Percentiles rank a stretch among this genome's conserved stretches.
phyloP scores from a whole-genome alignment of 1,139 yeast genomes.

The Candida sanyaensis region DNA sequence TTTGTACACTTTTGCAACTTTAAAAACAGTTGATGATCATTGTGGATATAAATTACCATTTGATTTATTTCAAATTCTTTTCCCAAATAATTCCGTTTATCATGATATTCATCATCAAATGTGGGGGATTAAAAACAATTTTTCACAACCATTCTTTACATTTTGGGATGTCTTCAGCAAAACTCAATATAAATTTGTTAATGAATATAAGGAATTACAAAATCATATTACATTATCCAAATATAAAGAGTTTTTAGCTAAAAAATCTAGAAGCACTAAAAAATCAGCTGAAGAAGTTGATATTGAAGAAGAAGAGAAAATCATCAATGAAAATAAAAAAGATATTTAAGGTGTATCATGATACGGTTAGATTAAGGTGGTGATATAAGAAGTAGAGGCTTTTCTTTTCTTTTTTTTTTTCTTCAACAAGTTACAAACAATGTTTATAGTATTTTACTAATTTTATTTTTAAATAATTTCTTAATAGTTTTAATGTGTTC shows the following conservation, averaged over 20 bases:
- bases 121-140: conserved; percentile 92
- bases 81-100: conserved; percentile 93
- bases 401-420: too few species aligned
- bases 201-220: conserved; percentile 58
- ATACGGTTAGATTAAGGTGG: too few species aligned
- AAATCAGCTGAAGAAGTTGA: conserved; percentile 14
- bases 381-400: too few species aligned
- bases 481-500: background rate
- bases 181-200: conserved; percentile 72
- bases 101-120: conserved; percentile 97
- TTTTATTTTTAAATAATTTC: background rate
- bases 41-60: conserved; percentile 93
- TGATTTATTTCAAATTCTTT: conserved; percentile 84
- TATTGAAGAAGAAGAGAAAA: conserved; percentile 7
- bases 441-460: background rate
- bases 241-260: conserved; percentile 57
- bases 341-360: conserved; percentile 5
- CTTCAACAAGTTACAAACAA: too few species aligned
- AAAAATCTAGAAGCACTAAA: conserved; percentile 32
- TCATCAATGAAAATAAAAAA: conserved; percentile 11
- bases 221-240: conserved; percentile 59
- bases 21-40: conserved; percentile 97
- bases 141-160: conserved; percentile 95
- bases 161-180: conserved; percentile 81
- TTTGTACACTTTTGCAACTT: conserved; percentile 81